Evolutionary conservation across 2,329 filamentous ascomycete genomes (phyloP).

Genomic region (Gnomoniopsis smithogilvyi): DNA sequence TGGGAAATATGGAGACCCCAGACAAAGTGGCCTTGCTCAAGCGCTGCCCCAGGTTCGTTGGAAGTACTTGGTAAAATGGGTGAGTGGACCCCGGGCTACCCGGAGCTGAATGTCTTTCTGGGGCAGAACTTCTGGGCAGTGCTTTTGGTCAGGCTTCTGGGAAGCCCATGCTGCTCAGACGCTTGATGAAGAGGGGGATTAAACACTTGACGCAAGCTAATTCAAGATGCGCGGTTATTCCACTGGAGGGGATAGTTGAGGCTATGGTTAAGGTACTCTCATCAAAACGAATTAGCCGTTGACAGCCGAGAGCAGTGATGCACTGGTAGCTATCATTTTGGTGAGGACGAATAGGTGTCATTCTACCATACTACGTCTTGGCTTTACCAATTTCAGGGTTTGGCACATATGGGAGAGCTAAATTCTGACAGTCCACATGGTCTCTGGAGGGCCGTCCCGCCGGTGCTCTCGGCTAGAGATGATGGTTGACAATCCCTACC

Average conservation of each 20-base stretch:
- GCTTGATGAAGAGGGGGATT: no score
- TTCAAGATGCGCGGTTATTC: no score
- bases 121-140: no score
- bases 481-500: not conserved
- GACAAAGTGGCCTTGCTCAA: not conserved
- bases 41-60: not conserved
- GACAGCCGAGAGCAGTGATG: no score
- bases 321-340: not conserved
- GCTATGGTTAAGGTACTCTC: no score
- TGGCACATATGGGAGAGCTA: not conserved
- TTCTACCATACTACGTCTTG: not conserved
- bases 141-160: no score
- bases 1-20: not conserved
- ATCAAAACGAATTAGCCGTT: no score
- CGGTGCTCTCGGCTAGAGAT: not conserved
- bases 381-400: no score
- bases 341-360: not conserved
- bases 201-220: no score
- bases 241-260: no score
- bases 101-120: no score
- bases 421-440: conserved; percentile 9
- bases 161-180: no score
- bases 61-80: conserved; percentile 1
- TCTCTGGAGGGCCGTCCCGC: conserved; percentile 13
- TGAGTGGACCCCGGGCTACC: not conserved